Evolutionary conservation across 371 early-diverging fungal species (phyloP), one percentile per base, ranked within the genome.

Genomic region (Basidiobolus meristosporus): DNA sequence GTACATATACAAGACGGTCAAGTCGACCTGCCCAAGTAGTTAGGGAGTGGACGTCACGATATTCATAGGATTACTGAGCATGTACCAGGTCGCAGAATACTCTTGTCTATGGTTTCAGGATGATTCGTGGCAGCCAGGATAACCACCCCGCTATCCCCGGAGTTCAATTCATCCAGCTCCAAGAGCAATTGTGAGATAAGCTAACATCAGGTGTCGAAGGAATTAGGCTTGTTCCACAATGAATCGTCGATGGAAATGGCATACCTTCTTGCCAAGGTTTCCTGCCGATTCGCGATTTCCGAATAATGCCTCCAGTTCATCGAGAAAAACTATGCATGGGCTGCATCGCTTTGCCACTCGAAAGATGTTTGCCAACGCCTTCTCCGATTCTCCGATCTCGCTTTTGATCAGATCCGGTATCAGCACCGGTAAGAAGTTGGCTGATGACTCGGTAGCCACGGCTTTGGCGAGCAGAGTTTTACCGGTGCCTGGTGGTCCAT

Each of bases 321-420:
- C 99, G 42, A 99, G 77, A 58, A 99, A 98, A 12, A 99, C 70
- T 14, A 99, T 89, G 43, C 92, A 83, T 0, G 98, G 98, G 39
- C 77, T 68, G 18, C 82, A 82, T 41, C 89, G 80, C 38, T 76
- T 63, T 2, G 98, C 98, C 0, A 70, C 73, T 42, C 82, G 73
- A 53, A 99, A 99, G 3, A 90, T 70, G 1, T 67, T 62, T 0
- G 87, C 71, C 2, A 90, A 77, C 0, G 89, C 80, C 56, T 92
- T 90, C 54, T 92, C 91, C 1, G 85, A 84, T 51, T 91, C 92
- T 15, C 92, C 96, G 0, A 85, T 73, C 46, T 76, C 71, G n/a
- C 87, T 75, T 30, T 90, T 89, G 34, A 97, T 83, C n/a, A 98
- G 57, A 18, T 93, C 81, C 5, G 91, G 82, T 26, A 97, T 90